phyloP scores from a whole-genome alignment of 2,329 filamentous ascomycete genomes.

The Monosporascus sp. region DNA sequence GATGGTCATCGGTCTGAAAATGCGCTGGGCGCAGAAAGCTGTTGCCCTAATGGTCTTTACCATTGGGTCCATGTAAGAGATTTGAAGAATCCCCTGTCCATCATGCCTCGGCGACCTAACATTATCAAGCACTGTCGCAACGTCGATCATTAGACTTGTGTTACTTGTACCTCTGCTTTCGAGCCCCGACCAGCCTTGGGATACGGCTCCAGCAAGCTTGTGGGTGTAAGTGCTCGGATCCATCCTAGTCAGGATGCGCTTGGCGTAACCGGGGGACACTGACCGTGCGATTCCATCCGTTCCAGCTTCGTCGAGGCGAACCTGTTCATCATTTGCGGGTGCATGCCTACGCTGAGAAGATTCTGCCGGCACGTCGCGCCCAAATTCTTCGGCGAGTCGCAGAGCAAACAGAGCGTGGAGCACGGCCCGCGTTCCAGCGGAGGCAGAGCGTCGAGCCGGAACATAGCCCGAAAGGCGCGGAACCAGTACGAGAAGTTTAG shows the following conservation, averaged over 20 bases:
- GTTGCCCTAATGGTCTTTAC: constrained; percentile 35
- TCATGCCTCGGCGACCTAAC: neutral
- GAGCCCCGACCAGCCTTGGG: constrained; percentile 9
- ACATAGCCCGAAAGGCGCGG: neutral
- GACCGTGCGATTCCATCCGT: neutral
- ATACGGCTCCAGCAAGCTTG: constrained; percentile 7
- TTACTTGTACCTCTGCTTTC: constrained; percentile 6
- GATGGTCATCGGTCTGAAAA: constrained; percentile 34
- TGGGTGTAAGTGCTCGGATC: constrained; percentile 10
- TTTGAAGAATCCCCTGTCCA: neutral
- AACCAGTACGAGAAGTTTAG: neutral
- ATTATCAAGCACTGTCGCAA: constrained; percentile 4
- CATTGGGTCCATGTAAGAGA: constrained; percentile 34
- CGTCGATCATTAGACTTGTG: constrained; percentile 5
- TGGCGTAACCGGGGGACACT: neutral
- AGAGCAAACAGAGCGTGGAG: neutral
- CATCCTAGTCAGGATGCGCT: neutral
- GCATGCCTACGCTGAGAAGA: constrained; percentile 30
- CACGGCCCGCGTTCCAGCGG: neutral
- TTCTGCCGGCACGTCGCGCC: constrained; percentile 30
- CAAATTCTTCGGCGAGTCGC: constrained; percentile 12
- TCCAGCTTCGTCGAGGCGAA: constrained; percentile 25
- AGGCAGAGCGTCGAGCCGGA: neutral
- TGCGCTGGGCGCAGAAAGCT: constrained; percentile 38
- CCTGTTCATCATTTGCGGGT: constrained; percentile 23